Evolutionary conservation across 495 filamentous ascomycete species (phyloP), one percentile per base, ranked within the genome.

Genomic region (Neurospora sublineolata): DNA sequence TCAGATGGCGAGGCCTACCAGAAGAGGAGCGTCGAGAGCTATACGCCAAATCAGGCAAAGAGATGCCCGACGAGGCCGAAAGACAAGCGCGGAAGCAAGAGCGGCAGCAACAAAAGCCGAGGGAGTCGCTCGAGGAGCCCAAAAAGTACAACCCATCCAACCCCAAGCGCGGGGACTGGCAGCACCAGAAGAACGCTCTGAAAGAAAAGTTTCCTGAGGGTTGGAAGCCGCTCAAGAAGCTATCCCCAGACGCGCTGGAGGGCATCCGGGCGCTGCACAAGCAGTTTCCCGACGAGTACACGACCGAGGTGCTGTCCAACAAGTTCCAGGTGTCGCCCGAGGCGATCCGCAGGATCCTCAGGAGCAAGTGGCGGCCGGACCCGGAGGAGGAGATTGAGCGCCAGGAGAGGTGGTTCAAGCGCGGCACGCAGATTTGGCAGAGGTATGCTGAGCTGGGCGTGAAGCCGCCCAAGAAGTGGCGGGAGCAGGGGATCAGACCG

Each of bases 191-290:
- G 68, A 58, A 70, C 30, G 76, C 75, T 1, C 74, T 78, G n/a
- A 77, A 76, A 42, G 68, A 77, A 70, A 80, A 97, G 77, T 97
- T 97, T 75, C 85, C 88, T 1, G 81, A 85, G 8, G 89, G 89
- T 8, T 99, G 94, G 94, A 82, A 85, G 46, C 93, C 95, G 30
- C 84, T 84, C 36, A 98, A 96, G 81, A 89, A 89, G 71, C 87
- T 99, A 2, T 98, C 95, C 0, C 95, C 94, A 0, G 94, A 97
- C 79, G 92, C 94, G 12, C 77, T 97, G 12, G 90, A 93, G 18
- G 93, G 93, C 37, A 97, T 98, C 71, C 89, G 92, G 23, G 88
- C 89, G 37, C 83, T 99, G 30, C 87, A 97, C 77, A 80, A 85
- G 3, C 87, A 92, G 73, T 88, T 91, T 64, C 93, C 95, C 0